Percentiles rank a stretch among this genome's conserved stretches.
These are phyloP conservation scores for Kazachstania sp. DNA, from an alignment of 1,139 yeast genomes.

Conservation along the genomic window DNA sequence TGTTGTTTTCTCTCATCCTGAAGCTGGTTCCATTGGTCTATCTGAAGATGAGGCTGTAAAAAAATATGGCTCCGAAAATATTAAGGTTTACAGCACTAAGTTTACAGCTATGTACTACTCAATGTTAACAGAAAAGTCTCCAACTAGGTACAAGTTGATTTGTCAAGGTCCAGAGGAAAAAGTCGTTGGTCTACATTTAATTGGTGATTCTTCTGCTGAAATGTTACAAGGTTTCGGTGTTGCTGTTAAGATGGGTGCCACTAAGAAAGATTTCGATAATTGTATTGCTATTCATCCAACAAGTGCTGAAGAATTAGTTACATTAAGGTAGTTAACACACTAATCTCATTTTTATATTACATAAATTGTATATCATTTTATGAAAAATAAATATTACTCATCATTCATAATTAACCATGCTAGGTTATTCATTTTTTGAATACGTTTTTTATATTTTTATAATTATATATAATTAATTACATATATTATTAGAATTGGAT, in stretches of 20 bases:
- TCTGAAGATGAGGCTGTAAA: constrained; percentile 67
- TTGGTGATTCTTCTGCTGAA: constrained; percentile 86
- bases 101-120: constrained; percentile 94
- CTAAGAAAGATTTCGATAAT: constrained; percentile 86
- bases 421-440: background rate
- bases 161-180: constrained; percentile 77
- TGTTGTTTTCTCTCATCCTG: constrained; percentile 93
- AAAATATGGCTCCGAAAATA: constrained; percentile 69
- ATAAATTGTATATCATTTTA: background rate
- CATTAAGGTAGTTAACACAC: constrained; percentile 45
- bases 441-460: constrained; percentile 2
- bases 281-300: constrained; percentile 99
- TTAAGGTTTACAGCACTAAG: constrained; percentile 73
- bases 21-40: constrained; percentile 88
- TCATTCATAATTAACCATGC: background rate
- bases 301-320: constrained; percentile 93
- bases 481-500: background rate
- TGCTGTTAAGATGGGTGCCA: constrained; percentile 96
- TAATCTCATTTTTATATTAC: too few species aligned
- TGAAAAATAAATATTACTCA: background rate
- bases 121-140: constrained; percentile 75
- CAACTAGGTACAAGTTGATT: constrained; percentile 78
- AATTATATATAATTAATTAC: constrained; percentile 3
- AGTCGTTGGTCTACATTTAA: constrained; percentile 88
- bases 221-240: constrained; percentile 97